Conservation (phyloP, 2,329 filamentous ascomycete genomes). For the Aspergillus chevalieri region DNA sequence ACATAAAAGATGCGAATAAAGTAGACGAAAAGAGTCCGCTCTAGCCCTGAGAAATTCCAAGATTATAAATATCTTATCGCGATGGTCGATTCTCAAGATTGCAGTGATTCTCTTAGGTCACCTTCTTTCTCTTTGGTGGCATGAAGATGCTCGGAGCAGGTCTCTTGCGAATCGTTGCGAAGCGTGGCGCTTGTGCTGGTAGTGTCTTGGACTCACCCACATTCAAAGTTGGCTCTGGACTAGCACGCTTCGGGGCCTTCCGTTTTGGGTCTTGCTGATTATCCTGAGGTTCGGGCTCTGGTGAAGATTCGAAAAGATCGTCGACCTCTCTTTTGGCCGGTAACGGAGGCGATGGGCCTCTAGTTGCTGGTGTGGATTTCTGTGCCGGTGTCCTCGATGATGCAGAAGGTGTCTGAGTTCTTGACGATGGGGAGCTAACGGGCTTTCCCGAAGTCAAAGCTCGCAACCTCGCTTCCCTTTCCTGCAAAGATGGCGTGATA, state of each 20-base stretch:
- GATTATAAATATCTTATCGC: not conserved
- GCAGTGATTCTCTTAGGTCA: constrained; percentile 9
- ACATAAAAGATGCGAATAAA: too few relatives aligned
- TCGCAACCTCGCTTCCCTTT: constrained; percentile 24
- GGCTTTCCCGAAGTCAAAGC: constrained; percentile 24
- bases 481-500: not conserved
- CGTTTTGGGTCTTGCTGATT: not conserved
- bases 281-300: not conserved
- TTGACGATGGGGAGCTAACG: constrained; percentile 3
- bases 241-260: constrained; percentile 1
- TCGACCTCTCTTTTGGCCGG: not conserved
- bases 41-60: too few relatives aligned
- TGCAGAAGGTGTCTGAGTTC: not conserved
- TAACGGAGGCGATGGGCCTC: constrained; percentile 1
- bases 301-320: not conserved
- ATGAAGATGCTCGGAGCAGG: constrained; percentile 27
- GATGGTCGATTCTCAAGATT: not conserved
- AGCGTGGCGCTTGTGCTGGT: constrained; percentile 13
- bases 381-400: not conserved
- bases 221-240: constrained; percentile 3
- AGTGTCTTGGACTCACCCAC: constrained; percentile 5
- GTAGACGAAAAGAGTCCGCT: too few relatives aligned
- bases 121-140: constrained; percentile 24
- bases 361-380: not conserved
- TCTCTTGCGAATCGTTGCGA: constrained; percentile 22